Conservation (phyloP, 1,284 basidiomycete genomes). For the Rhodotorula sp. region DNA sequence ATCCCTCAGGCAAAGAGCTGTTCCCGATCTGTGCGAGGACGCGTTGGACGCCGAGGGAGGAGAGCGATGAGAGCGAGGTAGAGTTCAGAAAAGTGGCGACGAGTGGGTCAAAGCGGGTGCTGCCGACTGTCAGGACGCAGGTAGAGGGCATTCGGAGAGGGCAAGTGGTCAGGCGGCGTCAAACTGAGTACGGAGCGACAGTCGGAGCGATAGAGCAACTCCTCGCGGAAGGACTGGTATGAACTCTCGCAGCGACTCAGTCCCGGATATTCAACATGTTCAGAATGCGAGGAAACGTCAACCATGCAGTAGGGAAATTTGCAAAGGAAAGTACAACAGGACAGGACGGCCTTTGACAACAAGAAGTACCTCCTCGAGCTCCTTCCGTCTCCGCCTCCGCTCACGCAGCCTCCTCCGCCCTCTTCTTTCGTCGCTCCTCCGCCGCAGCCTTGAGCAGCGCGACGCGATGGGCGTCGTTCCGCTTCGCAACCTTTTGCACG, state of each 20-base stretch:
- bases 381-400: neutral
- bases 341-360: neutral
- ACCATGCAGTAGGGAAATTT: neutral
- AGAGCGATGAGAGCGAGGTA: slow-evolving; percentile 55
- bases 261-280: neutral
- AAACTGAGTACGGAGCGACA: too few species aligned
- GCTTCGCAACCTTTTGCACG: slow-evolving; percentile 36
- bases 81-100: slow-evolving; percentile 63
- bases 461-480: slow-evolving; percentile 42
- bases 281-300: neutral
- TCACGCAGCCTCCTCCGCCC: slow-evolving; percentile 20
- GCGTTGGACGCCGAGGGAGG: slow-evolving; percentile 57
- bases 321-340: neutral
- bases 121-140: slow-evolving; percentile 82
- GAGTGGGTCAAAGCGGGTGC: slow-evolving; percentile 78
- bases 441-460: slow-evolving; percentile 43
- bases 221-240: too few species aligned
- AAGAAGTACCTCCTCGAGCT: neutral
- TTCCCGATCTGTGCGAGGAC: slow-evolving; percentile 75
- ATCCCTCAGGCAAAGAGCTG: slow-evolving; percentile 49
- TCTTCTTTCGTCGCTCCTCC: slow-evolving; percentile 40
- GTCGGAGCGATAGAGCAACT: too few species aligned
- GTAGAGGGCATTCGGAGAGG: neutral
- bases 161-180: too few species aligned
- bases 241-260: neutral